phyloP scores from a whole-genome alignment of 1,284 basidiomycete species.

The Pseudomicrostroma phylloplanum region DNA sequence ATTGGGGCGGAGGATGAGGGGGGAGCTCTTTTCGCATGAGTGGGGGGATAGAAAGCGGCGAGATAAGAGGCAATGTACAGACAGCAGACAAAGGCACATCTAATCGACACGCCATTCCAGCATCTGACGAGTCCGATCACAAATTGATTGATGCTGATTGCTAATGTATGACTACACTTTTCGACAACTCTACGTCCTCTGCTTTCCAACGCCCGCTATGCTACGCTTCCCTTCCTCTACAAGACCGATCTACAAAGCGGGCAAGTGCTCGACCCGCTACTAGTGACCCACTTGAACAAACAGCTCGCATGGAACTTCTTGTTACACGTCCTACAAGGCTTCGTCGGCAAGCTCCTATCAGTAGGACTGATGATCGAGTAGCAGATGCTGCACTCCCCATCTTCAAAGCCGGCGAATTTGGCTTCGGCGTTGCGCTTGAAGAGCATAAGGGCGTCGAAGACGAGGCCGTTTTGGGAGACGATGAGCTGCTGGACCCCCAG shows the following conservation, averaged over 20 bases:
- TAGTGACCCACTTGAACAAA: slow-evolving; percentile 74
- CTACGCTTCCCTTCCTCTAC: not conserved
- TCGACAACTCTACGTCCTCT: too few species aligned
- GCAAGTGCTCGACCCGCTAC: slow-evolving; percentile 75
- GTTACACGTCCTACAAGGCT: slow-evolving; percentile 86
- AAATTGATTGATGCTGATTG: too few species aligned
- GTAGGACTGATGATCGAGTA: slow-evolving; percentile 83
- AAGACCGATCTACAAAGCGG: slow-evolving; percentile 71
- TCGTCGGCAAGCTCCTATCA: slow-evolving; percentile 80
- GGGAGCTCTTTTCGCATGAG: not conserved
- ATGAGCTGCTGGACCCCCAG: slow-evolving; percentile 87
- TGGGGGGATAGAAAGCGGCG: not conserved
- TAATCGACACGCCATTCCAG: too few species aligned
- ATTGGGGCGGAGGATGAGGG: slow-evolving; percentile 6
- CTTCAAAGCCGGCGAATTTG: slow-evolving; percentile 45
- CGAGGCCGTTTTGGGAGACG: slow-evolving; percentile 61
- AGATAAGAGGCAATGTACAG: not conserved
- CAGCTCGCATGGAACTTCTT: slow-evolving; percentile 81
- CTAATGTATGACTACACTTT: too few species aligned
- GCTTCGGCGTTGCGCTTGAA: slow-evolving; percentile 88
- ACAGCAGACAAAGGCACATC: too few species aligned
- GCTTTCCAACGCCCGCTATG: too few species aligned
- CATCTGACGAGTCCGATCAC: too few species aligned
- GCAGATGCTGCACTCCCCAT: slow-evolving; percentile 48
- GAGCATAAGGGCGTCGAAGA: slow-evolving; percentile 62